Conservation (phyloP, 2,329 filamentous ascomycete genomes). For the Anthostomella pinea region DNA sequence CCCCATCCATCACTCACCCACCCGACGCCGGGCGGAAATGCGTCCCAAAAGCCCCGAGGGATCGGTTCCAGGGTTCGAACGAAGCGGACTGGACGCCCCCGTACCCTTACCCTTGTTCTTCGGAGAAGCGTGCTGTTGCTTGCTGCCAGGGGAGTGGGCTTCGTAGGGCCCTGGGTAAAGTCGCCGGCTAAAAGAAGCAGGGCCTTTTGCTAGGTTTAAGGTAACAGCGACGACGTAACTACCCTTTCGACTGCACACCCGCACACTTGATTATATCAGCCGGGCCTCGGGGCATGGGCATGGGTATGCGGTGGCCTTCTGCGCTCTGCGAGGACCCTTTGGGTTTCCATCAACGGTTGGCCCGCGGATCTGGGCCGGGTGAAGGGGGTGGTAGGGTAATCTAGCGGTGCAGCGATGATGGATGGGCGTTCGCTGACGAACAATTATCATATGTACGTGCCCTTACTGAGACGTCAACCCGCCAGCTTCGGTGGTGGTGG, state of each 20-base stretch:
- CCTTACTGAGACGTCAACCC: too few relatives aligned
- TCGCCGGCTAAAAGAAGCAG: not conserved
- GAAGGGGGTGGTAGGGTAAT: not conserved
- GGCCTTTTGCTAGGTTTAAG: too few relatives aligned
- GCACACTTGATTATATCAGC: not conserved
- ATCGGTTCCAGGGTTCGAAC: not conserved
- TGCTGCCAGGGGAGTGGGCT: not conserved
- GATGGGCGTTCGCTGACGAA: not conserved
- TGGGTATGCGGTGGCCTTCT: not conserved
- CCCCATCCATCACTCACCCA: not conserved
- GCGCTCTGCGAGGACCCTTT: too few relatives aligned
- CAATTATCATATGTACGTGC: too few relatives aligned
- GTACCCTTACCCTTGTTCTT: not conserved
- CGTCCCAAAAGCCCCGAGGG: not conserved
- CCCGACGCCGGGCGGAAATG: too few relatives aligned
- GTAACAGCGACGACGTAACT: too few relatives aligned
- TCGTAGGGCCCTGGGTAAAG: conserved; percentile 1
- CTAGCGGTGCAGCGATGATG: not conserved
- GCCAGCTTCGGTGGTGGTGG: not conserved
- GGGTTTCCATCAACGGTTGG: not conserved
- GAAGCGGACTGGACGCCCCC: not conserved
- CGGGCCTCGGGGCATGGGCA: not conserved
- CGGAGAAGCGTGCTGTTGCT: not conserved
- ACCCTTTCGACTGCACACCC: not conserved
- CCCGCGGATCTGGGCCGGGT: not conserved